phyloP scores from a whole-genome alignment of 306 rosid species.

The Neltuma alba region DNA sequence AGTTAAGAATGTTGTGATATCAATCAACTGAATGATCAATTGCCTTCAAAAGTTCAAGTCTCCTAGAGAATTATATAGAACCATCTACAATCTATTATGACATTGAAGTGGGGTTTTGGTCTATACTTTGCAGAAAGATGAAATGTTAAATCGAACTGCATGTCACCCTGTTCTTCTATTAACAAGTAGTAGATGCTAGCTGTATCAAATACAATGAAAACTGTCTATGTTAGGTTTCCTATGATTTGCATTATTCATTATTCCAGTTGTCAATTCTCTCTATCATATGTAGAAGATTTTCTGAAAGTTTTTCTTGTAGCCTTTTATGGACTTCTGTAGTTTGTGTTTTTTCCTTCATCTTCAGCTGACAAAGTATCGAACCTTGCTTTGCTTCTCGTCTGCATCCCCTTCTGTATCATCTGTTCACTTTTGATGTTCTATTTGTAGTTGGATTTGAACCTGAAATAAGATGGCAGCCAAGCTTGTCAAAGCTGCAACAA shows the following conservation, averaged over 20 bases:
- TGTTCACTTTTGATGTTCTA: conserved; percentile 3
- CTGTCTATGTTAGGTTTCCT: background rate
- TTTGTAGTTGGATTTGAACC: conserved; percentile 32
- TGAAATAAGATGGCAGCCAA: conserved; percentile 77
- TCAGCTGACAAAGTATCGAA: background rate
- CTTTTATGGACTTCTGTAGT: background rate
- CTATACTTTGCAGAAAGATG: background rate
- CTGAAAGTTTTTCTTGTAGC: background rate
- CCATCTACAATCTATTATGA: background rate
- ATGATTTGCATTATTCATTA: background rate
- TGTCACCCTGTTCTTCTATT: background rate
- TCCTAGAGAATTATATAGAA: background rate
- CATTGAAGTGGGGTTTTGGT: background rate
- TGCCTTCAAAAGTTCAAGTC: background rate
- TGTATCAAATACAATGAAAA: background rate
- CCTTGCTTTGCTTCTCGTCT: background rate
- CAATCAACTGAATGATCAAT: background rate
- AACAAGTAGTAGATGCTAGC: background rate
- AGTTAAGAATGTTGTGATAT: background rate
- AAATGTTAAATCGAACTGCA: background rate
- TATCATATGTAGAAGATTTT: background rate
- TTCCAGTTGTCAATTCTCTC: background rate
- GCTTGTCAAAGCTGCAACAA: conserved; percentile 85
- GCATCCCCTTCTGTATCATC: conserved; percentile 22
- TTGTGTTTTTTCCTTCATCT: background rate